phyloP scores from a whole-genome alignment of 805 yeast genomes.

The Monosporozyma servazzii region DNA sequence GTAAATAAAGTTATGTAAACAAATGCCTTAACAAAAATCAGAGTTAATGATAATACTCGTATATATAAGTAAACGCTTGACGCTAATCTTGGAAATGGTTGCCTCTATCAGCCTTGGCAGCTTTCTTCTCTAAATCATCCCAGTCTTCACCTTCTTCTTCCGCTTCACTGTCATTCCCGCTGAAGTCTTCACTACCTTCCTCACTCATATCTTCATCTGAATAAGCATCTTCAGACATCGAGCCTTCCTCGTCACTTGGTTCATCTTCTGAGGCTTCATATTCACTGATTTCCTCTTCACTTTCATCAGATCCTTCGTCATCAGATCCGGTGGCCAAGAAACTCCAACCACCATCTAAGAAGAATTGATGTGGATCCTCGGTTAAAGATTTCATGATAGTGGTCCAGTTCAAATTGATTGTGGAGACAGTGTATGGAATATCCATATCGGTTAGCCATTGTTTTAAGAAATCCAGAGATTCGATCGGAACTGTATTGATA shows the following conservation, averaged over 20 bases:
- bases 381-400: constrained; percentile 89
- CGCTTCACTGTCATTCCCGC: constrained; percentile 25
- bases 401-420: constrained; percentile 91
- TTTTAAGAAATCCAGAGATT: constrained; percentile 80
- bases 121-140: constrained; percentile 33
- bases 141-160: constrained; percentile 36
- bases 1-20: background rate
- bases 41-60: background rate
- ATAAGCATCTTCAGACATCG: constrained; percentile 31
- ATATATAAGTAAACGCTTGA: background rate
- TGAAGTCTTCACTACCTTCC: constrained; percentile 21
- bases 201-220: constrained; percentile 32
- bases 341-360: constrained; percentile 92
- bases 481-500: constrained; percentile 91
- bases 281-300: constrained; percentile 53
- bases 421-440: constrained; percentile 88
- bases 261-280: constrained; percentile 38
- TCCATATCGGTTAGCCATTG: constrained; percentile 98
- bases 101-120: constrained; percentile 32
- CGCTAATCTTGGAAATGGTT: constrained; percentile 21
- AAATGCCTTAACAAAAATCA: background rate
- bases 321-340: constrained; percentile 86
- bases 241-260: constrained; percentile 37
- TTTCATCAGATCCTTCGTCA: constrained; percentile 58
- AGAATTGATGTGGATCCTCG: constrained; percentile 90